Evolutionary conservation across 352 stramenopile genomes (phyloP).

Genomic region (Phytophthora pinifolia): DNA sequence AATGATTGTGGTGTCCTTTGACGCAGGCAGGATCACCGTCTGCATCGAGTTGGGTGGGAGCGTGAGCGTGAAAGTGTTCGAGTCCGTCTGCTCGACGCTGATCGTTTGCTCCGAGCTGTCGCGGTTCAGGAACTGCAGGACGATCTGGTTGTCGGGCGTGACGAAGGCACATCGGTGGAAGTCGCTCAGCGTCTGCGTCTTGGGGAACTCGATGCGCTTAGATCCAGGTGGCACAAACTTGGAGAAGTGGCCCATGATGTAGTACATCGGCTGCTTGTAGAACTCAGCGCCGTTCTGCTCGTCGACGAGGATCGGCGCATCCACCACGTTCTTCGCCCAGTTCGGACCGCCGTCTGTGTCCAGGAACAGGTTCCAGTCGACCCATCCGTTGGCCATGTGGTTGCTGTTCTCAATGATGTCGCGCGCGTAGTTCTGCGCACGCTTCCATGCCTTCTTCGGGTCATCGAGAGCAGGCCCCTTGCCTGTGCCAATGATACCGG

Average conservation of each 20-base stretch:
- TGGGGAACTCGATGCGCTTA: constrained; percentile 38
- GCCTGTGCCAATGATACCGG: constrained; percentile 43
- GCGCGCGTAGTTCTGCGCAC: constrained; percentile 71
- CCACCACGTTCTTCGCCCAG: constrained; percentile 69
- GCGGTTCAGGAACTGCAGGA: constrained; percentile 42
- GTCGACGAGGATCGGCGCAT: constrained; percentile 74
- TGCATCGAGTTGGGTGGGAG: constrained; percentile 13
- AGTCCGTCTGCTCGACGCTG: constrained; percentile 29
- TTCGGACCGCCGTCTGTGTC: constrained; percentile 69
- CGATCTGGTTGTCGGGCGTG: constrained; percentile 45
- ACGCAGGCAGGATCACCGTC: constrained; percentile 23
- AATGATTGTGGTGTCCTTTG: constrained; percentile 18
- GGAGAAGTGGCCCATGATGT: constrained; percentile 65
- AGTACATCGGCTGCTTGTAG: constrained; percentile 85
- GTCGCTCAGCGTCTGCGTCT: constrained; percentile 29
- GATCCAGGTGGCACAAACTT: constrained; percentile 60
- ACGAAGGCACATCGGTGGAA: constrained; percentile 40
- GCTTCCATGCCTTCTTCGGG: constrained; percentile 45
- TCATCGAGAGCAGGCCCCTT: constrained; percentile 35
- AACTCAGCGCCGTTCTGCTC: constrained; percentile 51
- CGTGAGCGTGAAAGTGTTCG: constrained; percentile 15
- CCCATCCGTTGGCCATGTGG: constrained; percentile 75
- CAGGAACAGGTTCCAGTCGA: constrained; percentile 88
- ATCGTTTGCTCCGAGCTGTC: constrained; percentile 26
- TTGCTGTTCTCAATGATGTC: constrained; percentile 87